Conservation (phyloP, 345 rosid species). For the Rubroshorea leprosula region DNA sequence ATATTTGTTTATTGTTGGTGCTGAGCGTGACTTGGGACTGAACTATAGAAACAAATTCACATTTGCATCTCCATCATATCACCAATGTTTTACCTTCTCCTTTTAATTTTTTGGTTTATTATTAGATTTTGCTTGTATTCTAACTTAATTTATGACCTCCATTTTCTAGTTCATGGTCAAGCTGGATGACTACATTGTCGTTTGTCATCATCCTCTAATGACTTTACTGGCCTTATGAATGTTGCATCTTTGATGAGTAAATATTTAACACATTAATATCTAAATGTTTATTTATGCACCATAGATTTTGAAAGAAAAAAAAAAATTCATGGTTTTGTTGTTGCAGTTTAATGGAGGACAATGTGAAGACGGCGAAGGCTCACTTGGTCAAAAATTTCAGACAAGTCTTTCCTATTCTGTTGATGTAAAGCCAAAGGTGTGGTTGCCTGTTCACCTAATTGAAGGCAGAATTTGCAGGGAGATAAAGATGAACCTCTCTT, state of each 20-base stretch:
- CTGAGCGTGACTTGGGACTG: constrained; percentile 1
- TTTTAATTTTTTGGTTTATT: too few species aligned
- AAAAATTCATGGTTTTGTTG: constrained; percentile 2
- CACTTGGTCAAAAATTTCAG: constrained; percentile 32
- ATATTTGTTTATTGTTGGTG: background rate
- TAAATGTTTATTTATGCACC: too few species aligned
- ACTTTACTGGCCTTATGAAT: background rate
- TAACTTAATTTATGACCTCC: too few species aligned
- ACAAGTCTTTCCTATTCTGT: constrained; percentile 61
- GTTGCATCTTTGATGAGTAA: background rate
- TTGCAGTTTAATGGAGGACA: constrained; percentile 39
- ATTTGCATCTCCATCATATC: too few species aligned
- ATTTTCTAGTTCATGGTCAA: too few species aligned
- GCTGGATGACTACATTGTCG: too few species aligned
- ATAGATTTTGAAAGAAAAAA: too few species aligned
- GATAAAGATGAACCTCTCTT: constrained; percentile 59
- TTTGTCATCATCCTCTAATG: background rate
- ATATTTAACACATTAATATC: background rate
- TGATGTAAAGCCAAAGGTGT: constrained; percentile 69
- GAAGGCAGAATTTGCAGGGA: constrained; percentile 78
- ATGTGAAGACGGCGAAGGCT: constrained; percentile 20
- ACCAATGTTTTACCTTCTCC: too few species aligned
- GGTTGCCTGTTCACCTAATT: constrained; percentile 73
- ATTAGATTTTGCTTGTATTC: too few species aligned
- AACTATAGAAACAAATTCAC: background rate